Evolutionary conservation across 495 filamentous ascomycete species (phyloP), one percentile per base, ranked within the genome.

Genomic region (Aspergillus hancockii): DNA sequence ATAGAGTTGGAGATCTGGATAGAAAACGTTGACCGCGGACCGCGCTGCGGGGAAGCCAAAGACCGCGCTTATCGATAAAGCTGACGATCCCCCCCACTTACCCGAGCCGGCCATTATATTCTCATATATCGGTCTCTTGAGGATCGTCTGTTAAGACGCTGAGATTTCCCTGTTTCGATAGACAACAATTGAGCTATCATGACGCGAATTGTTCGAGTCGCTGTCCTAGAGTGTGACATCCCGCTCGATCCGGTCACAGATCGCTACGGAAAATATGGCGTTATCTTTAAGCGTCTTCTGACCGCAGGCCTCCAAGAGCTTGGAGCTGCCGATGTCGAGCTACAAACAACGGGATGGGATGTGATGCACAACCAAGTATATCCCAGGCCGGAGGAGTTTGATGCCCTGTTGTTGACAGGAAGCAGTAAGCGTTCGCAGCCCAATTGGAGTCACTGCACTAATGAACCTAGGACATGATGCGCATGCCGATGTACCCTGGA

Each of bases 171-270:
- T 8, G 32, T 36, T 43, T 2, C 40, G 2, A 43, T 43, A 6
- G 40, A 19, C n/a, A n/a, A 18, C 7, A 19, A 13, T 31, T 53
- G 13, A 46, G 25, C 25, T 7, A 65, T 46, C 32, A 69, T 65
- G 60, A 54, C 63, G 14, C 51, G 54, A 23, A 51, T 53, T 40
- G 67, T 92, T 62, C 88, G 88, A 60, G 83, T 95, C 54, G 90
- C 91, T 8, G 79, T 95, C 56, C 84, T 96, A 55, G 90, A 92
- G 73, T 86, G 88, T 70, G 92, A 92, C 71, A 87, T 80, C 4
- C 89, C 89, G 1, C 71, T 86, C 25, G 75, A 79, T 2, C 63
- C 73, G 13, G 78, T 86, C 28, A 65, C 75, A 43, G 75, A 73
- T 18, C 83, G 82, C 64, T 89, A 89, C 70, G 83, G 87, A 25